Evolutionary conservation across 2,329 filamentous ascomycete species (phyloP), one percentile per base, ranked within the genome.

Genomic region (Trichoderma afroharzianum): DNA sequence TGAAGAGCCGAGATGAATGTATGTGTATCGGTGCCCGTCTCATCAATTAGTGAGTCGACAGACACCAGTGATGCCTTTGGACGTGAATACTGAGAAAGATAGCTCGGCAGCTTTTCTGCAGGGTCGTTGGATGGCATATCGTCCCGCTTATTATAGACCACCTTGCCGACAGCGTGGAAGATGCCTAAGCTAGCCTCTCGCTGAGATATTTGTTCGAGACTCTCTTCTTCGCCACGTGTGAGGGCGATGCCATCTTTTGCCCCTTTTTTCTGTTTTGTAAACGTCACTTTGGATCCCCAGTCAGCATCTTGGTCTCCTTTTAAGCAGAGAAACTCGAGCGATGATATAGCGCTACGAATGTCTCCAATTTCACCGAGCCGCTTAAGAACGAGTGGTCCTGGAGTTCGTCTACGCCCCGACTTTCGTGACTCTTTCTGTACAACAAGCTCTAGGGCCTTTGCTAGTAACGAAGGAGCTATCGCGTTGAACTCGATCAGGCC

Each of bases 141-240:
- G 26, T 92, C 87, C 59, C 96, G 88, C 80, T 98, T 99, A 83
- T 99, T 99, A 83, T 98, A 97, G 1, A 98, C 91, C 3, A 99
- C 93, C 79, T 96, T 98, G 4, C 95, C 96, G 14, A 98, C 93
- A 0, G 96, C 94, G 80, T 99, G 96, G 78, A 99, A 99, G 64
- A 99, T 94, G 1, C 95, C 96, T 3, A 99, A 85, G 74, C 92
- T 97, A 18, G 93, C 91, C 82, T 98, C 96, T 70, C 96, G 89
- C 77, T 95, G 93, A 1, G 93, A 94, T 26, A 98, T 88, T 72
- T 96, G 84, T 77, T 94, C 90, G 11, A 98, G 81, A 6, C 90
- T 95, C 74, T 97, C 92, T 72, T 88, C 85, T 80, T 98, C 96
- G 77, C 92, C 91, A 73, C 88, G 87, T 0, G 94, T 97, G 71